Percentiles rank a stretch among this genome's conserved stretches.
phyloP scores from a whole-genome alignment of 345 rosid species.

The Eucalyptus leucophloia region DNA sequence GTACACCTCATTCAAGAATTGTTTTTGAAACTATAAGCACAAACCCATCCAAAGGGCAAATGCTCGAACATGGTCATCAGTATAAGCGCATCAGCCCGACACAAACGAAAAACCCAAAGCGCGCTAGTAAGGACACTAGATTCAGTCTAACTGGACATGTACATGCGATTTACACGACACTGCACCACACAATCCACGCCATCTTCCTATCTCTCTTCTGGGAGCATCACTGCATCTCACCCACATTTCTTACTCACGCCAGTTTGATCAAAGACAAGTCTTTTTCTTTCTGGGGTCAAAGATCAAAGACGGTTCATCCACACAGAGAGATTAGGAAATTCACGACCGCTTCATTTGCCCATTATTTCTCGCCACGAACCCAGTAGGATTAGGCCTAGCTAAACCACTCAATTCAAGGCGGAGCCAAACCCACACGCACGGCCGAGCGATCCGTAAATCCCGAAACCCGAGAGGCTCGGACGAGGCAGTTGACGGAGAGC shows the following conservation, averaged over 20 bases:
- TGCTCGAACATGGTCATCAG: background rate
- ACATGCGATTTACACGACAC: background rate
- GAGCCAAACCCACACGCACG: background rate
- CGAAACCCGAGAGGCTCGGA: background rate
- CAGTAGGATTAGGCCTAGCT: background rate
- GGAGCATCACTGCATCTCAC: background rate
- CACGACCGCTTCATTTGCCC: background rate
- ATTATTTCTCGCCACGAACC: background rate
- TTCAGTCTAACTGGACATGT: background rate
- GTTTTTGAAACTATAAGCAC: background rate
- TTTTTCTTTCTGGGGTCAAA: too few relatives aligned
- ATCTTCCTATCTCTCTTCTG: background rate
- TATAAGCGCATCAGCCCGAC: background rate
- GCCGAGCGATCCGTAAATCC: background rate
- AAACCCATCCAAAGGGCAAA: background rate
- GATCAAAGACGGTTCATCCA: background rate
- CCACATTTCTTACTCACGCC: background rate
- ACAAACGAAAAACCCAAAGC: background rate
- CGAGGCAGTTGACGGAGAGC: background rate
- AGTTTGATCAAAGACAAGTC: background rate
- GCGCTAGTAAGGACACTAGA: background rate
- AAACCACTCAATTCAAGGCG: background rate
- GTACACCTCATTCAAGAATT: background rate
- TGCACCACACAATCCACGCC: background rate
- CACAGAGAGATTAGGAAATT: background rate